Base-by-base conservation (phyloP, 2,329 filamentous ascomycete genomes). In the Huntiella abstrusa region DNA sequence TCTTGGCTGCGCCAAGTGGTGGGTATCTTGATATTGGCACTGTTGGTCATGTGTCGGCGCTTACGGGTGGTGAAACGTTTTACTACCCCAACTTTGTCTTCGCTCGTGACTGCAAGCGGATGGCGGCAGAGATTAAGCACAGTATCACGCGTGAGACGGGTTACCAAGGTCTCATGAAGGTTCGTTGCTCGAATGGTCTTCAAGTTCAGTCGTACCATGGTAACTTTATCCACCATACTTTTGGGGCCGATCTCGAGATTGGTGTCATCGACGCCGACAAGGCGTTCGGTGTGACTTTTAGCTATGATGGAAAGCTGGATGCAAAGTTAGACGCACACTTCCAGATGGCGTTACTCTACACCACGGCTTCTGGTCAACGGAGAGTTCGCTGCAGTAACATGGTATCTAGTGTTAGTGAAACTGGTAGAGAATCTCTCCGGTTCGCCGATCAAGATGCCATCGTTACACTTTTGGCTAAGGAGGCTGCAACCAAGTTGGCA, bases 41-140 rank as follows among this genome's bases (percentile, higher is more conserved):
- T 3, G 81, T 96, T 54, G 84, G 87, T 37, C 82, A 94, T 60
- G 74, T 94, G 16, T 75, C 91, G 32, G 77, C 85, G 37, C 78
- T 82, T 28, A 93, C 85, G n/a, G 91, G 91, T 49, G 91, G 91
- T 52, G 91, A 98, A 60, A 83, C 80, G 0, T 98, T 87, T 63
- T 95, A 93, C 64, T 98, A 93, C 59, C 87, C 91, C 40, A 98
- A 96, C 60, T 98, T 94, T 65, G 78, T 94, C 49, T 77, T 81
- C 5, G 83, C 83, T 5, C 76, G 91, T 34, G 91, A 98, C 60
- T 77, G 80, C 38, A 70, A 83, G 47, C 92, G 88, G 64, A 65
- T 98, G 35, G 80, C 80, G 2, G 73, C 80, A 41, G 91, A 98
- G 64, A 77, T 98, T 52, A 75, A 78, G 53, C 88, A 95, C 57